These are phyloP conservation scores for Suhomyces xylopsoci DNA, from an alignment of 805 yeast species.

Conservation along the genomic window DNA sequence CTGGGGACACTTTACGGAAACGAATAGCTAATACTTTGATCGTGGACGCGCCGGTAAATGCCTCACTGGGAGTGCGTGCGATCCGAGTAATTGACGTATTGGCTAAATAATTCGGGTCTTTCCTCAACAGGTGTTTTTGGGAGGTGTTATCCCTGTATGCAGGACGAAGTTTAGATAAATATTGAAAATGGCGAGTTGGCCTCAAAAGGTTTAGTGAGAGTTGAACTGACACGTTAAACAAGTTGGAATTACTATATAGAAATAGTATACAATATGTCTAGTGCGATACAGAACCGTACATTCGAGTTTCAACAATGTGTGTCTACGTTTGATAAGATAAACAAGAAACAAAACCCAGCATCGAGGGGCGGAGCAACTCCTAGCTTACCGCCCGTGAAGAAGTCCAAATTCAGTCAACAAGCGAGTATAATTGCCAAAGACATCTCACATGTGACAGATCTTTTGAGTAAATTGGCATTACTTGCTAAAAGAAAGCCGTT, in stretches of 20 bases:
- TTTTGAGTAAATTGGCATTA: slow-evolving; percentile 74
- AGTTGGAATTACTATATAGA: neutral
- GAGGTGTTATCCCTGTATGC: neutral
- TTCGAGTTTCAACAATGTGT: slow-evolving; percentile 92
- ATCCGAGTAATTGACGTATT: neutral
- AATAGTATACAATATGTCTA: slow-evolving; percentile 10
- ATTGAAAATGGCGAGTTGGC: neutral
- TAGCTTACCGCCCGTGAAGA: slow-evolving; percentile 19
- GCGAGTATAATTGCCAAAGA: slow-evolving; percentile 88
- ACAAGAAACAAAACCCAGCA: slow-evolving; percentile 35
- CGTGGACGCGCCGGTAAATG: neutral
- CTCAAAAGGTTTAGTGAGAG: neutral
- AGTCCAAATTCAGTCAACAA: slow-evolving; percentile 46
- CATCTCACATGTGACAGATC: slow-evolving; percentile 78
- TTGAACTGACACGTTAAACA: neutral
- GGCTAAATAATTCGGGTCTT: neutral
- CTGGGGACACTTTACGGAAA: neutral
- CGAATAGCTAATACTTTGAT: neutral
- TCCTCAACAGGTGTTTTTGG: neutral
- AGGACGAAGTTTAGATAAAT: neutral
- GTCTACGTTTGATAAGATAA: slow-evolving; percentile 62
- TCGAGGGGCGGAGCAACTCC: slow-evolving; percentile 3
- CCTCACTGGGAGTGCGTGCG: neutral
- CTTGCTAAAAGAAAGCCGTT: slow-evolving; percentile 87
- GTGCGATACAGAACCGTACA: slow-evolving; percentile 72